Percentiles rank a stretch among this genome's conserved stretches.
Evolutionary conservation across 768 basidiomycete genomes (phyloP).

Genomic region (Tricholoma saponaceum): DNA sequence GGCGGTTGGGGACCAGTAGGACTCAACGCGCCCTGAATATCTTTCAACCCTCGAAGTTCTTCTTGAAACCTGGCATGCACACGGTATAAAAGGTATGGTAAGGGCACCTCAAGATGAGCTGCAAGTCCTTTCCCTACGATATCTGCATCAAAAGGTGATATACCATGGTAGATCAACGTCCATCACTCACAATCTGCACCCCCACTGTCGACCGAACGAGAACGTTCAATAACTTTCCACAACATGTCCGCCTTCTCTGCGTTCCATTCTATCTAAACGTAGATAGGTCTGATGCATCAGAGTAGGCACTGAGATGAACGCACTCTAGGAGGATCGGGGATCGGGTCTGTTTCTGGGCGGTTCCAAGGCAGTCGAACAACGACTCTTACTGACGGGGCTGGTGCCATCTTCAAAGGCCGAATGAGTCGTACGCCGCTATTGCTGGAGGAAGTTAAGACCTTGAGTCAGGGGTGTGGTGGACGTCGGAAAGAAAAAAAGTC

Average conservation of each 20-base stretch:
- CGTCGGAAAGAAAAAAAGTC: neutral
- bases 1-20: conserved; percentile 36
- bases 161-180: conserved; percentile 1
- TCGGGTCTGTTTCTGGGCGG: conserved; percentile 60
- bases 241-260: conserved; percentile 78
- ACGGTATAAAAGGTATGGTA: conserved; percentile 82
- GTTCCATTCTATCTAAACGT: conserved; percentile 75
- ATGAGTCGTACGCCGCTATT: neutral
- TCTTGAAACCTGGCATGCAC: conserved; percentile 84
- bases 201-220: conserved; percentile 65
- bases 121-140: conserved; percentile 78
- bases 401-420: conserved; percentile 20
- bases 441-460: neutral
- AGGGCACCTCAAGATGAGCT: conserved; percentile 71
- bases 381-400: conserved; percentile 50
- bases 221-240: conserved; percentile 84
- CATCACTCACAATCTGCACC: conserved; percentile 71
- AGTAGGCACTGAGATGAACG: conserved; percentile 22
- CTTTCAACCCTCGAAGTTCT: conserved; percentile 75
- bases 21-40: conserved; percentile 59
- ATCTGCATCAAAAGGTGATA: conserved; percentile 4
- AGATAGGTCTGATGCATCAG: conserved; percentile 6
- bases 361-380: conserved; percentile 78
- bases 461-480: neutral
- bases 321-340: conserved; percentile 66